Conservation (phyloP, 2,329 filamentous ascomycete genomes). For the Monosporascus sp. region DNA sequence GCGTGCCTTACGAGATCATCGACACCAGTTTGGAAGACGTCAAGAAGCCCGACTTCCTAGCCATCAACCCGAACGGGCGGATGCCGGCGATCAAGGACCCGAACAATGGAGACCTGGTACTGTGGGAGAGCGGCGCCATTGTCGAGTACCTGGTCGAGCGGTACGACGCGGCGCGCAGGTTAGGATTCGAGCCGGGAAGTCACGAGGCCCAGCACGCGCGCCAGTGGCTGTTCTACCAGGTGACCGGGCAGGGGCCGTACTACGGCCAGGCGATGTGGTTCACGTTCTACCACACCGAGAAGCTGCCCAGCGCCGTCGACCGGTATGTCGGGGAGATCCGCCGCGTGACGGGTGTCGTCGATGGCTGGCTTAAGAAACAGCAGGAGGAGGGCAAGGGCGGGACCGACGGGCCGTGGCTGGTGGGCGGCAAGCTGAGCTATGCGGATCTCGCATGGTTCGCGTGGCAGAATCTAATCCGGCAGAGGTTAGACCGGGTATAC, state of each 20-base stretch:
- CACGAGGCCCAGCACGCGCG: constrained; percentile 29
- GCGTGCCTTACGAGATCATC: constrained; percentile 21
- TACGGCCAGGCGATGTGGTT: constrained; percentile 33
- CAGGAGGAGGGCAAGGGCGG: not conserved
- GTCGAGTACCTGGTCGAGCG: constrained; percentile 39
- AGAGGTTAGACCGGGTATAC: not conserved
- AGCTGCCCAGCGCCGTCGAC: constrained; percentile 15
- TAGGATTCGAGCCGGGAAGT: constrained; percentile 30
- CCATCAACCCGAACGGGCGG: constrained; percentile 30
- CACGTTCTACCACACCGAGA: constrained; percentile 26
- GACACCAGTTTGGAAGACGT: constrained; percentile 10
- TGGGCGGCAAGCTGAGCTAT: not conserved
- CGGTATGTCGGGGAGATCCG: constrained; percentile 19
- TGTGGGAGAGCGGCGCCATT: constrained; percentile 47
- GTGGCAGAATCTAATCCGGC: not conserved
- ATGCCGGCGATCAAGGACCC: constrained; percentile 31
- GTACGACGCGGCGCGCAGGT: constrained; percentile 36
- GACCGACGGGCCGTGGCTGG: not conserved
- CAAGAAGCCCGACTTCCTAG: constrained; percentile 20
- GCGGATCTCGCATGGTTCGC: not conserved
- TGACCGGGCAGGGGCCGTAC: constrained; percentile 38
- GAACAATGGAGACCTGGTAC: constrained; percentile 34
- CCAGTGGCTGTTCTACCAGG: constrained; percentile 41
- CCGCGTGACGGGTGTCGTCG: constrained; percentile 3
- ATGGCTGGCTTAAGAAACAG: not conserved